phyloP scores from a whole-genome alignment of 306 rosid species.

The Fragaria nilgerrensis region DNA sequence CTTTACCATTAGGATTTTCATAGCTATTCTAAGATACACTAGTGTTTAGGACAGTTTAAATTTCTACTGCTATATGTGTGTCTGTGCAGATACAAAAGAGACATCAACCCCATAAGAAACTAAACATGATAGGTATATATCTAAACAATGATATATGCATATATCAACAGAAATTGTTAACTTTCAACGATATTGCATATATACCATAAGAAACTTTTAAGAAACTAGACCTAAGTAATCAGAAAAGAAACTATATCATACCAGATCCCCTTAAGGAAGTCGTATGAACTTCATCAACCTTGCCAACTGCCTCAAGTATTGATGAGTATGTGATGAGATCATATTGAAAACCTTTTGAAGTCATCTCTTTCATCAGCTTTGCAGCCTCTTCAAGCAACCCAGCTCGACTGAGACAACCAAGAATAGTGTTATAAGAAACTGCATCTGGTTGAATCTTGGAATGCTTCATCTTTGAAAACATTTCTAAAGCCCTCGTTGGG shows the following conservation, averaged over 20 bases:
- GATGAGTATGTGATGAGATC: constrained; percentile 85
- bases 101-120: background rate
- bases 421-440: constrained; percentile 81
- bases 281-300: constrained; percentile 56
- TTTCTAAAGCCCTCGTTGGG: constrained; percentile 70
- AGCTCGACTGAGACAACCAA: constrained; percentile 84
- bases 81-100: background rate
- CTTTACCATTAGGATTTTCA: background rate
- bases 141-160: background rate
- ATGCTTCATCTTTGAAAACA: constrained; percentile 65
- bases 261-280: constrained; percentile 14
- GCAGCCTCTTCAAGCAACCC: constrained; percentile 93
- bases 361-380: constrained; percentile 90
- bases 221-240: background rate
- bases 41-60: background rate
- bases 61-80: background rate
- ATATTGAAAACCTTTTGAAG: constrained; percentile 60
- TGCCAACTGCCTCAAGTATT: constrained; percentile 95
- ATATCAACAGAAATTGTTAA: background rate
- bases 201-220: background rate
- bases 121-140: background rate
- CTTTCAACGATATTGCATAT: background rate
- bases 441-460: constrained; percentile 67
- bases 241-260: constrained; percentile 10
- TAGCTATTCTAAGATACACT: background rate